Evolutionary conservation across 805 yeast species (phyloP).

Genomic region (Ogataea dorogensis): DNA sequence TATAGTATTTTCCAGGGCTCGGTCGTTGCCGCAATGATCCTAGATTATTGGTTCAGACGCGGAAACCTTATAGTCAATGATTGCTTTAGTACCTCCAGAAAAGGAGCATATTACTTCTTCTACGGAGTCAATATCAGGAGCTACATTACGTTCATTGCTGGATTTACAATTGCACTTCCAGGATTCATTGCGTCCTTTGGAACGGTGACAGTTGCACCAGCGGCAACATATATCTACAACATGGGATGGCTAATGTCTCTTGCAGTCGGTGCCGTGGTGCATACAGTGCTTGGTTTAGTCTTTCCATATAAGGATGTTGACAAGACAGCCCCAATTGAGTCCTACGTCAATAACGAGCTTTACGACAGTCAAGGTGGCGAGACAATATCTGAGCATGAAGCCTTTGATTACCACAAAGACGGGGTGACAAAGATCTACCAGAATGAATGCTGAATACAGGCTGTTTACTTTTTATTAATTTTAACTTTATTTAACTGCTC

Average conservation of each 20-base stretch:
- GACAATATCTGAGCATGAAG: neutral
- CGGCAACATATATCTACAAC: constrained; percentile 6
- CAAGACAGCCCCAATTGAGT: constrained; percentile 4
- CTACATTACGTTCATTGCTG: constrained; percentile 6
- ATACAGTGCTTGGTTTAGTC: constrained; percentile 2
- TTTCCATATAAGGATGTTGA: constrained; percentile 8
- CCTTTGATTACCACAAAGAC: neutral
- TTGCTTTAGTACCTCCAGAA: constrained; percentile 12
- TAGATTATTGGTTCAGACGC: constrained; percentile 20
- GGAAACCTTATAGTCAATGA: constrained; percentile 21
- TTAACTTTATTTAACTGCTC: too few species aligned
- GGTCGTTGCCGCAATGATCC: constrained; percentile 18
- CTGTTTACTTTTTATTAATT: too few species aligned
- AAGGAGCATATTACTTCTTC: constrained; percentile 18
- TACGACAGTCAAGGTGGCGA: too few species aligned
- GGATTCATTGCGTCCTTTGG: constrained; percentile 11
- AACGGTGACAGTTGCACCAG: constrained; percentile 1
- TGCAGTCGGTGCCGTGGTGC: constrained; percentile 4
- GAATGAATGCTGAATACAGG: neutral
- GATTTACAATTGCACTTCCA: constrained; percentile 7
- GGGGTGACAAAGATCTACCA: neutral
- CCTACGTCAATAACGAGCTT: constrained; percentile 3
- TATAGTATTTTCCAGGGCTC: constrained; percentile 24
- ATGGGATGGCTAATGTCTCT: constrained; percentile 12
- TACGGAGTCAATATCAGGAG: constrained; percentile 14